phyloP scores from a whole-genome alignment of 2,329 filamentous ascomycete genomes.

The Alternaria viburni region DNA sequence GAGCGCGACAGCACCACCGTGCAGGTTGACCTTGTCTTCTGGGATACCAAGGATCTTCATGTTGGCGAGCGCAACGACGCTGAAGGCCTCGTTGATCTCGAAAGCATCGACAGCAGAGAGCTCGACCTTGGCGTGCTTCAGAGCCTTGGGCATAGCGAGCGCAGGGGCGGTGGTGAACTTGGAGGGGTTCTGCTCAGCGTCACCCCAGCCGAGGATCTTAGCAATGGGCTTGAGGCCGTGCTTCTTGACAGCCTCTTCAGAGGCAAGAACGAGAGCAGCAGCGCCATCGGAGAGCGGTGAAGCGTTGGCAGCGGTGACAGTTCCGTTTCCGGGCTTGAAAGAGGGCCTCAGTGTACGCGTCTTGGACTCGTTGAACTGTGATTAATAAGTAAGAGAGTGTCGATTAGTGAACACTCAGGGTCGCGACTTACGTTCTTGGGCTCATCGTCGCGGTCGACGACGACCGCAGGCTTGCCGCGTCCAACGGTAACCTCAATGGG shows the following conservation, averaged over 20 bases:
- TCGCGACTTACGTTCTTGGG: conserved; percentile 77
- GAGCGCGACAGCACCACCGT: conserved; percentile 92
- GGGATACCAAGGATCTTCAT: conserved; percentile 84
- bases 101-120: conserved; percentile 85
- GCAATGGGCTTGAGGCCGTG: conserved; percentile 89
- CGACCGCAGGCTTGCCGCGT: conserved; percentile 85
- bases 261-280: conserved; percentile 89
- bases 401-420: conserved; percentile 12
- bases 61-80: conserved; percentile 94
- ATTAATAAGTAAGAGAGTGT: conserved; percentile 20
- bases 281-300: conserved; percentile 96
- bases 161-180: conserved; percentile 96
- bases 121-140: conserved; percentile 88
- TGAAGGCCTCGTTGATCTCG: conserved; percentile 99
- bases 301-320: conserved; percentile 94
- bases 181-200: conserved; percentile 87
- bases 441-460: conserved; percentile 88
- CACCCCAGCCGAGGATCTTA: conserved; percentile 97
- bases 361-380: conserved; percentile 60
- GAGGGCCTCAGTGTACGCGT: conserved; percentile 67
- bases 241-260: conserved; percentile 91
- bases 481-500: conserved; percentile 87
- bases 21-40: conserved; percentile 90
- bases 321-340: conserved; percentile 84
- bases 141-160: conserved; percentile 93